Conservation (phyloP, 345 rosid genomes). For the Eucalyptus victrix region DNA sequence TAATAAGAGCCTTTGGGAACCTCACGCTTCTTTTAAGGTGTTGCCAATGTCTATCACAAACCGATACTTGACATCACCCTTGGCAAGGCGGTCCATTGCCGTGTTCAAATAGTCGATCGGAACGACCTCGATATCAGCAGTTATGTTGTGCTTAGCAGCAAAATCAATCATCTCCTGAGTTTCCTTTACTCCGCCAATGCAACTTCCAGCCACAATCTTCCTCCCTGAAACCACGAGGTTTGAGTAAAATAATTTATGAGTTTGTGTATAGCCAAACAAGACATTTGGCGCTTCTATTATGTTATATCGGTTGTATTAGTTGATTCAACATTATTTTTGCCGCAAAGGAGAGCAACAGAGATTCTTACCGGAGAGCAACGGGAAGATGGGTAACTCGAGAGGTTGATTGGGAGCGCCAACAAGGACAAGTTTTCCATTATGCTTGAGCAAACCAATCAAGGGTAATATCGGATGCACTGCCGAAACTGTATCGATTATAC, state of each 20-base stretch:
- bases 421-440: slow-evolving; percentile 34
- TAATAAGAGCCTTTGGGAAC: not conserved
- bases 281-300: not conserved
- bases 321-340: not conserved
- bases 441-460: slow-evolving; percentile 27
- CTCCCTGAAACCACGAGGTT: not conserved
- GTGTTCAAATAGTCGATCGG: slow-evolving; percentile 3
- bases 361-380: slow-evolving; percentile 11
- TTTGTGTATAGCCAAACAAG: not conserved
- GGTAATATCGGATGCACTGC: slow-evolving; percentile 32
- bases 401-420: slow-evolving; percentile 38
- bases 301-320: not conserved
- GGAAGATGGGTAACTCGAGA: slow-evolving; percentile 20
- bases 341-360: not conserved
- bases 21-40: not conserved
- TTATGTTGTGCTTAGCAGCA: slow-evolving; percentile 1
- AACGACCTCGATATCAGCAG: not conserved
- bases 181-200: slow-evolving; percentile 10
- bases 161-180: slow-evolving; percentile 18
- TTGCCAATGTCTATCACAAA: slow-evolving; percentile 13
- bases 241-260: not conserved
- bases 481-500: slow-evolving; percentile 46
- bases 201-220: slow-evolving; percentile 1
- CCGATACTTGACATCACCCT: slow-evolving; percentile 4
- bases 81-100: slow-evolving; percentile 3